Evolutionary conservation across 179 eudicot genomes (phyloP), one percentile per base, ranked within the genome.

Genomic region (Drosera spatulata): DNA sequence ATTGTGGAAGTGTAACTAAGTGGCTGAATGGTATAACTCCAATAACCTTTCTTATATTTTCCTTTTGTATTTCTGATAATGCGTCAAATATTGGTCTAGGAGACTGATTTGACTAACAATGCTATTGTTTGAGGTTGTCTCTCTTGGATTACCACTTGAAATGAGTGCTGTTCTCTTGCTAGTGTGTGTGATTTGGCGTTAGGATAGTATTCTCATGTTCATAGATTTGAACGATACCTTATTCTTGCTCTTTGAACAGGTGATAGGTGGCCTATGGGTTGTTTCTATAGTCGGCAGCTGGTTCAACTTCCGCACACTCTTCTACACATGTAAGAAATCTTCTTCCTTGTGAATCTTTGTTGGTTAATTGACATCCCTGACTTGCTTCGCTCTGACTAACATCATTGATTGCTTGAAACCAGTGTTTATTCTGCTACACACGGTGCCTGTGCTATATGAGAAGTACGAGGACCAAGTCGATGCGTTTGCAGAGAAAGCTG

Each of bases 381-480:
- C 2, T 4, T 5, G 10, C 5, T 1, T 7, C 5, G 11, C 53
- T 10, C 53, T 10, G 4, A 7, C 13, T 4, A 4, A 50, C 10
- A 7, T 4, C n/a, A 50, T 50, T 50, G 53, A 50, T 46, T 43
- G 45, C 42, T 47, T 11, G 33, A 6, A 40, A 10, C 5, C 86
- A 87, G 91, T 79, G 14, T 82, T 80, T 66, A 88, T 85, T 68
- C 49, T 80, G 71, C 51, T 82, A 60, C 73, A 78, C 65, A 85
- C 95, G 39, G 61, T 82, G 48, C 95, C 33, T 22, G 33, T 22
- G 33, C 33, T 22, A 22, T 22, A 22, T 22, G 33, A 22, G 33
- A 22, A 22, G 74, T 69, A 87, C 39, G 95, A 85, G 76, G 85
- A 82, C 66, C 71, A 65, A 59, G 95, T 87, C 37, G 95, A 87